These are phyloP conservation scores for Pythium aquatile DNA, from an alignment of 352 stramenopile species.

Conservation along the genomic window DNA sequence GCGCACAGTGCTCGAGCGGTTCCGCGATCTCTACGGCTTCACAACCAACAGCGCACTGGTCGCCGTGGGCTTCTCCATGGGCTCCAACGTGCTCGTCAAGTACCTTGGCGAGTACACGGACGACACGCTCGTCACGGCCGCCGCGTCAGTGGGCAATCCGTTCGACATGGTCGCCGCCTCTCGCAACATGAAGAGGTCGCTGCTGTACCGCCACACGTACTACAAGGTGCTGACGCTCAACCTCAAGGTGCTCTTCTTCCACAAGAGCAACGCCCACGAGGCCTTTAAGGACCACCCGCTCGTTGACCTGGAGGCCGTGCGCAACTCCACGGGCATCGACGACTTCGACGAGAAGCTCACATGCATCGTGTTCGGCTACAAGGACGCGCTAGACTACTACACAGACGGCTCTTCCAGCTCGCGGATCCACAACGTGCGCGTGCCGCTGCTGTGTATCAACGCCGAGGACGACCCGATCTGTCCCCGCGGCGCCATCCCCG, in stretches of 20 bases:
- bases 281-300: constrained; percentile 48
- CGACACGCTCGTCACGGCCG: constrained; percentile 41
- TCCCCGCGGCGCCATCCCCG: constrained; percentile 33
- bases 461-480: constrained; percentile 66
- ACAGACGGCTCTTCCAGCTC: constrained; percentile 40
- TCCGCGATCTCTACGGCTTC: constrained; percentile 48
- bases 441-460: constrained; percentile 68
- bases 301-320: constrained; percentile 54
- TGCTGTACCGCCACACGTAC: constrained; percentile 63
- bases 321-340: constrained; percentile 38
- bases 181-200: constrained; percentile 39
- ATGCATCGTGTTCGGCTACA: constrained; percentile 56
- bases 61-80: constrained; percentile 68
- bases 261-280: constrained; percentile 63
- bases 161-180: constrained; percentile 60
- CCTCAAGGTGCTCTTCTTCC: constrained; percentile 56
- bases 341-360: constrained; percentile 74
- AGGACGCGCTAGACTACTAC: constrained; percentile 60
- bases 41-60: constrained; percentile 33
- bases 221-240: constrained; percentile 47
- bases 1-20: constrained; percentile 38
- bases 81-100: constrained; percentile 75
- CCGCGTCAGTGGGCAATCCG: constrained; percentile 70
- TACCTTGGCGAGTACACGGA: constrained; percentile 62
- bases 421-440: constrained; percentile 35